Percentiles rank a stretch among this genome's conserved stretches.
Evolutionary conservation across 768 basidiomycete species (phyloP).

Genomic region (Russula earlei): DNA sequence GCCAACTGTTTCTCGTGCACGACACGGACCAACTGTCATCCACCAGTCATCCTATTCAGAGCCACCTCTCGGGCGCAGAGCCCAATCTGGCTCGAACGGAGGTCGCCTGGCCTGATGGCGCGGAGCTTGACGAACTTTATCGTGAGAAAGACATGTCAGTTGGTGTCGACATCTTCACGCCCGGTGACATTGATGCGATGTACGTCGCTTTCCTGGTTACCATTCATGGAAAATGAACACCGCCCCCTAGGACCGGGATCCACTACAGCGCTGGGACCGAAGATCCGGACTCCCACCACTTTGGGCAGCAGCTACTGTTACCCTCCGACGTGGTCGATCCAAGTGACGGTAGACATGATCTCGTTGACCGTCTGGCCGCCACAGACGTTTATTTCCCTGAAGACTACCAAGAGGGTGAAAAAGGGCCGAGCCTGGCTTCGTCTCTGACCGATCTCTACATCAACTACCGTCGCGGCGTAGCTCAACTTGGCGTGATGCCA

Average conservation of each 20-base stretch:
- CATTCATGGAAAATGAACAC: not conserved
- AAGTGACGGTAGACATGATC: conserved; percentile 40
- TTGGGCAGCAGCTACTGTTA: not conserved
- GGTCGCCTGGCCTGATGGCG: not conserved
- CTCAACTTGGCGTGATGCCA: conserved; percentile 36
- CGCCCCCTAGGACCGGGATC: not conserved
- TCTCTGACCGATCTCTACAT: conserved; percentile 16
- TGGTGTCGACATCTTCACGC: not conserved
- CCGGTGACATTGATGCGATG: conserved; percentile 4
- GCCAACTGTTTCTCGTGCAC: not conserved
- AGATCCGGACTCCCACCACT: not conserved
- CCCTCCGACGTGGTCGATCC: not conserved
- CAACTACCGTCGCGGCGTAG: conserved; percentile 39
- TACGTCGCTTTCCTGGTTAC: not conserved
- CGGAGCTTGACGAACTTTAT: conserved; percentile 1
- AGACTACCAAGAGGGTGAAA: not conserved
- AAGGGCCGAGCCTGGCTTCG: conserved; percentile 4
- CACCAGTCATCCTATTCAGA: not conserved
- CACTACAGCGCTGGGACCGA: conserved; percentile 2
- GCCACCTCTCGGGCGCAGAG: not conserved
- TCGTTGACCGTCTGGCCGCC: conserved; percentile 22
- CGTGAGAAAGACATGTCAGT: not conserved
- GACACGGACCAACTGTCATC: not conserved
- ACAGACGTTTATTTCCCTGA: conserved; percentile 6
- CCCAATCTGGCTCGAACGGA: not conserved